Evolutionary conservation across 169 alveolate genomes (phyloP).

Genomic region (Babesia divergens): DNA sequence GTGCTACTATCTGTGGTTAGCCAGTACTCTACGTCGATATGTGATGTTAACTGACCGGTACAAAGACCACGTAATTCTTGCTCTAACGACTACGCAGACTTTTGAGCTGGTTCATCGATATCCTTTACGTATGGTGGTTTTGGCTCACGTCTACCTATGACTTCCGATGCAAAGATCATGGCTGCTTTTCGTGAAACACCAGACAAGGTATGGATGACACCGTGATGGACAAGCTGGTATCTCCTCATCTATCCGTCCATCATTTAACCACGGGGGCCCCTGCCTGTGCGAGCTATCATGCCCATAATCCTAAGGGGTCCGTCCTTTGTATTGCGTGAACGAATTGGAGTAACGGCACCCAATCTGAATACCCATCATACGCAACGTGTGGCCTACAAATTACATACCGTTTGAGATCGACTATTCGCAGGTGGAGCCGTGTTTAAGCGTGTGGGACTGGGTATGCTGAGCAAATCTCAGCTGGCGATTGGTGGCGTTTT

Average conservation of each 20-base stretch:
- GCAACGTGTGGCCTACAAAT: conserved; percentile 59
- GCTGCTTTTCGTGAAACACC: conserved; percentile 37
- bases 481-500: conserved; percentile 3
- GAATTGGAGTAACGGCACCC: conserved; percentile 64
- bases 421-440: conserved; percentile 26
- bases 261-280: conserved; percentile 28
- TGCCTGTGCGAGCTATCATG: neutral
- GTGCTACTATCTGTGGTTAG: conserved; percentile 58
- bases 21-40: conserved; percentile 46
- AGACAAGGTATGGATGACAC: conserved; percentile 63
- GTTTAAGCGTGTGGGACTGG: conserved; percentile 47
- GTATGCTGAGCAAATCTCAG: neutral
- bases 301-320: conserved; percentile 57
- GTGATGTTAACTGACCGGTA: conserved; percentile 64
- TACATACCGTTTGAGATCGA: conserved; percentile 54
- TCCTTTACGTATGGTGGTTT: conserved; percentile 39
- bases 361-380: conserved; percentile 41
- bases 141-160: conserved; percentile 66
- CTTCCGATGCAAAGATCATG: conserved; percentile 3
- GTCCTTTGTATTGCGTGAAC: conserved; percentile 29
- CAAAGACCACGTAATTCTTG: conserved; percentile 48
- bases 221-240: conserved; percentile 50
- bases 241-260: conserved; percentile 42
- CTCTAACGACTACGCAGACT: conserved; percentile 51
- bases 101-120: conserved; percentile 28